Evolutionary conservation across 2,329 filamentous ascomycete genomes (phyloP), one percentile per base, ranked within the genome.

Genomic region (Cladophialophora carrionii): DNA sequence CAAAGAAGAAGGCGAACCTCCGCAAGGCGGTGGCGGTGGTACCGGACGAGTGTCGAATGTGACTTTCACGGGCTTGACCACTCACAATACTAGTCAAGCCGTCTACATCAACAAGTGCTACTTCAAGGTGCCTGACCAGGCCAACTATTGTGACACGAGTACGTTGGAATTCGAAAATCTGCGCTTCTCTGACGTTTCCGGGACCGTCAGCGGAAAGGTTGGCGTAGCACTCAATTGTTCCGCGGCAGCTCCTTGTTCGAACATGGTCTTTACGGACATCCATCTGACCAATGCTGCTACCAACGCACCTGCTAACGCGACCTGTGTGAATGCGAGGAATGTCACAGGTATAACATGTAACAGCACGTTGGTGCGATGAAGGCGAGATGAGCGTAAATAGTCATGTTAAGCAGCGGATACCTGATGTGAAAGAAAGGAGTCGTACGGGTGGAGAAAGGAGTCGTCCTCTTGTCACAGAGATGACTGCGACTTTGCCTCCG

Each of bases 161-260:
- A 62, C 60, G 26, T 52, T 62, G 6, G 52, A 62, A 17, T 57
- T 62, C 17, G 60, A 56, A 41, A 43, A 57, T 3, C 41, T 62
- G n/a, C 12, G 14, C 31, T 57, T 62, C 52, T 34, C 52, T 9
- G 60, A 56, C 24, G 60, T 62, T 2, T 56, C 37, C 12, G 52
- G 60, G 14, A 51, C 60, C n/a, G 60, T 62, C n/a, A 62, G 41
- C 24, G 41, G 24, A 6, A 62, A 57, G 17, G 60, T 62, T 12
- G 60, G 60, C 22, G 52, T 62, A 6, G 52, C 51, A n/a, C 46
- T 62, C 14, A 56, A 62, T 46, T 62, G 60, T 29, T 62, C 60
- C 12, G 60, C 37, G 1, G 37, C 37, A 24, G 60, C 60, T 24
- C 52, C 52, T 6, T 57, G 60, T n/a, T 32, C 24, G 29, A 56